Evolutionary conservation across 2,329 filamentous ascomycete species (phyloP), one percentile per base, ranked within the genome.

Genomic region (Cytospora schulzeri): DNA sequence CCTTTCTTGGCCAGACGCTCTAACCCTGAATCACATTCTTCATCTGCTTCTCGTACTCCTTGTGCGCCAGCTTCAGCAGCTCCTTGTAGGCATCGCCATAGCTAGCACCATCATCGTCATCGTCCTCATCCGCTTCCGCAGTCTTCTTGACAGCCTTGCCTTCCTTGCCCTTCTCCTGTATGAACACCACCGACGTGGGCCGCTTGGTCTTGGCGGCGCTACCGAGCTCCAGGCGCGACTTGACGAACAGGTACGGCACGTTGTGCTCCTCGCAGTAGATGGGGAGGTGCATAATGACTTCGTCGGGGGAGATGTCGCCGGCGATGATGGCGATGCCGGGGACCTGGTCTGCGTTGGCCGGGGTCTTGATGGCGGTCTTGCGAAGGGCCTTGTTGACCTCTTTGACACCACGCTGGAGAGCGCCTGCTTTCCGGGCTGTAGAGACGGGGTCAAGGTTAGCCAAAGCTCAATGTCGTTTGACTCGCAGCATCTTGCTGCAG

Each of bases 351-450:
- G 85, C 77, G 60, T 85, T 82, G 74, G 86, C 81, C 66, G 87
- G 85, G n/a, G 87, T 85, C 64, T 88, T 85, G 71, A 87, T 78
- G 64, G 91, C 85, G 17, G 92, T 94, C 83, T 98, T 98, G 82
- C 95, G 93, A 72, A 99, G 91, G 38, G 93, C 91, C 83, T 99
- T 99, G 81, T 98, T 93, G 75, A 97, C 94, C 82, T 99, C 95
- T 81, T 99, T 99, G 70, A 99, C 95, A 75, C 95, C 95, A 75
- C 95, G 93, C 83, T 97, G 96, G 75, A 99, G 91, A 66, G 92
- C 91, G 81, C 96, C 96, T 81, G 92, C 88, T 81, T 96, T 97
- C 73, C 95, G 93, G 71, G 94, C 95, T 98, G 78, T 65, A 17
- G 28, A 9, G 24, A 3, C 14, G 54, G 33, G 28, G 61, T 50